These are phyloP conservation scores for Entomortierella beljakovae DNA, from an alignment of 192 early-diverging fungal genomes.

Conservation along the genomic window DNA sequence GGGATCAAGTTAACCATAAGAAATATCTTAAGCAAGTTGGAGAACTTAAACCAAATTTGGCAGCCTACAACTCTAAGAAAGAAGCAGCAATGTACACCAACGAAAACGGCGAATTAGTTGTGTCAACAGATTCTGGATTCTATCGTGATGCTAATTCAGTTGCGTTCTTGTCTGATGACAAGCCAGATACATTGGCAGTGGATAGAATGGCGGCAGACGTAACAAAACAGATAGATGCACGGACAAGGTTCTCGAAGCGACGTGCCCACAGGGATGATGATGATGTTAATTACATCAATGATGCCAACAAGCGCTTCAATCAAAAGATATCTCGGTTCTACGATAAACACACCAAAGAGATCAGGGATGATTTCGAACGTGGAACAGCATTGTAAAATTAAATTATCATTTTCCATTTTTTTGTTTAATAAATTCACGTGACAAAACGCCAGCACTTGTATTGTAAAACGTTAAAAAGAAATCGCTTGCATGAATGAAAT, in stretches of 20 bases:
- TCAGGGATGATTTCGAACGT: constrained; percentile 88
- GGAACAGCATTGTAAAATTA: constrained; percentile 81
- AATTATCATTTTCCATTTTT: too few relatives aligned
- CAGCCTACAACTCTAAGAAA: constrained; percentile 78
- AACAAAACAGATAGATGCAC: constrained; percentile 76
- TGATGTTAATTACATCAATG: constrained; percentile 96
- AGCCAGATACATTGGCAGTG: constrained; percentile 73
- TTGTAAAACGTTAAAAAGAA: too few relatives aligned
- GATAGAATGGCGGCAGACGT: constrained; percentile 78
- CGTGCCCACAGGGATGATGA: constrained; percentile 82
- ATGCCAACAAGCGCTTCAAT: constrained; percentile 95
- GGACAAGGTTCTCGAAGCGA: constrained; percentile 73
- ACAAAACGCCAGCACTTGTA: too few relatives aligned
- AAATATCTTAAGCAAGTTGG: constrained; percentile 87
- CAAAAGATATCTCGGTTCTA: constrained; percentile 95
- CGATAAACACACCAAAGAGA: constrained; percentile 95
- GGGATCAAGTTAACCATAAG: constrained; percentile 84
- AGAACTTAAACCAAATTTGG: constrained; percentile 88
- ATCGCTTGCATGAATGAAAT: too few relatives aligned
- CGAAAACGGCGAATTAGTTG: constrained; percentile 53
- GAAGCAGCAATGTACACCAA: constrained; percentile 54
- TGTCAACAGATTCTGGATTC: constrained; percentile 59
- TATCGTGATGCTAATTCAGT: constrained; percentile 78
- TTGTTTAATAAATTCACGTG: too few relatives aligned
- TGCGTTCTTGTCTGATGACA: constrained; percentile 69